Base-by-base conservation (phyloP, 2,329 filamentous ascomycete species). In the Thermomyces lanuginosus region DNA sequence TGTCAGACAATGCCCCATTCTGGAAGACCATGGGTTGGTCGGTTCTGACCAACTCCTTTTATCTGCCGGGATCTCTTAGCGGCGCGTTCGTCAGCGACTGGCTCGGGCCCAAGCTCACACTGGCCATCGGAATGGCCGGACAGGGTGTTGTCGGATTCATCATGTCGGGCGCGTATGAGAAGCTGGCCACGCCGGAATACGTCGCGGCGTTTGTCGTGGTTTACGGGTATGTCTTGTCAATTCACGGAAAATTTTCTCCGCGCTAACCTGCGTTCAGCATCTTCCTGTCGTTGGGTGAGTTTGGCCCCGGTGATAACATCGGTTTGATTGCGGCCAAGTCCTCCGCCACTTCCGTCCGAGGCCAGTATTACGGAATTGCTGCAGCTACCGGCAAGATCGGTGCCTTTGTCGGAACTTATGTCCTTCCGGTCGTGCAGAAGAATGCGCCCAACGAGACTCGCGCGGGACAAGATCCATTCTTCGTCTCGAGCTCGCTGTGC, bases 271-370 rank as follows among this genome's bases (percentile, higher is more conserved):
- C 16, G 6, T 17, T 19, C 24, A 56, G 68, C 9, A 63, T 89
- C 36, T 89, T 89, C 56, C 59, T 81, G 1, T 68, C 74, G 0
- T 62, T 86, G 1, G 80, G 80, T 26, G 81, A 89, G 49, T 55
- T 91, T 21, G 83, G 84, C 0, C 82, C 84, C 0, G 84, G 84
- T 8, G 79, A 92, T 58, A 92, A 92, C 49, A 92, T 92, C 39
- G 83, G 83, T 2, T 65, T 92, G 0, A 53, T 91, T 16, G 83
- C 84, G 0, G 77, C 78, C 24, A 92, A 92, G 60, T 84, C 80
- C 2, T 83, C 74, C 42, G 81, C 84, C 0, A 92, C 84, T 4
- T 76, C 78, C 10, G 75, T 93, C n/a, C 69, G 83, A 20, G 84
- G 83, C 2, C 70, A 79, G 45, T 74, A 72, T 49, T 74, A 74